phyloP scores from a whole-genome alignment of 2,329 filamentous ascomycete species.

The Fusarium verticillioides region DNA sequence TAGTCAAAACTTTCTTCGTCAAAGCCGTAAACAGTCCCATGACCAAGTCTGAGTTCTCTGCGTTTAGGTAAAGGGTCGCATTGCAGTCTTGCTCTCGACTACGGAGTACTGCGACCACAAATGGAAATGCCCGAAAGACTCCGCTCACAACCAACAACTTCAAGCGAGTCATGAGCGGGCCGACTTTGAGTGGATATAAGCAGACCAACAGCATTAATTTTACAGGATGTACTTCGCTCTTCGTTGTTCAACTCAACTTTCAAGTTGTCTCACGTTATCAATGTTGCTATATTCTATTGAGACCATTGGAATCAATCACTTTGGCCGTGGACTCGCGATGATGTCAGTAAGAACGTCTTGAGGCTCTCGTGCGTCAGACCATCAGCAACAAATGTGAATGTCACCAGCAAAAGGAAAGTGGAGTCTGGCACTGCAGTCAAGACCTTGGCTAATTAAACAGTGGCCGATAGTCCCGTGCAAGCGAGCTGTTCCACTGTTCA shows the following conservation, averaged over 20 bases:
- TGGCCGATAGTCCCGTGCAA: neutral
- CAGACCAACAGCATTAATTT: neutral
- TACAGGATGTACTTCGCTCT: accelerated
- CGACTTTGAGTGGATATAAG: neutral
- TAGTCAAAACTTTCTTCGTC: accelerated
- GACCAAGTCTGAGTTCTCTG: neutral
- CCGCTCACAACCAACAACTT: neutral
- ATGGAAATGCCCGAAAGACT: neutral
- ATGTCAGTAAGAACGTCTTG: accelerated
- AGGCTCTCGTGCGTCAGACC: neutral
- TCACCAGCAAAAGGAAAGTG: neutral
- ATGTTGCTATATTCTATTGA: too few species aligned
- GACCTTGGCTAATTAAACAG: neutral
- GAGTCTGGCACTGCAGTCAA: neutral
- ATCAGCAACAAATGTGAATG: neutral
- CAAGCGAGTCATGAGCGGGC: neutral
- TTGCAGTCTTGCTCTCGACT: neutral
- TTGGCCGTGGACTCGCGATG: accelerated
- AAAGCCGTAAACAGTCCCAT: neutral
- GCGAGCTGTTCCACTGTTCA: neutral
- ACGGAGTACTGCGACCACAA: neutral
- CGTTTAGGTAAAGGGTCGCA: neutral
- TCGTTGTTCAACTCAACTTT: accelerated
- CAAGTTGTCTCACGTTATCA: too few species aligned
- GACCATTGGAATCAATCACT: too few species aligned